Conservation (phyloP, 805 yeast genomes). For the Groenewaldozyma tartarivorans region DNA sequence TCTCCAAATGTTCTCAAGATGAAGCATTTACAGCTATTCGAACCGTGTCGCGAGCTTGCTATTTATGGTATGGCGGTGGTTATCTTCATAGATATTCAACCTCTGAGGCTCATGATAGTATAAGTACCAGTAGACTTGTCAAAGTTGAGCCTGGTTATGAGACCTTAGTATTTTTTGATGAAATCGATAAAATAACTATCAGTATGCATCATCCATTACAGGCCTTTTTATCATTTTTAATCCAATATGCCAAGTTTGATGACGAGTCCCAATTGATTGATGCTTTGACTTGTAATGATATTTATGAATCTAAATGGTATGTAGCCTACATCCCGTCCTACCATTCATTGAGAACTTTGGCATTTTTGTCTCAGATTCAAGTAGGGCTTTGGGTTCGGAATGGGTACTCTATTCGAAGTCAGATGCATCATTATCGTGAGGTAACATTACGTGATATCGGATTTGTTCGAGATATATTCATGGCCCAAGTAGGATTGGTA, state of each 20-base stretch:
- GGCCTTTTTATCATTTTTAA: constrained; percentile 58
- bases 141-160: constrained; percentile 14
- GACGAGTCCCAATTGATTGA: constrained; percentile 17
- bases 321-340: background rate
- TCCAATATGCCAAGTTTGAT: constrained; percentile 38
- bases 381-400: constrained; percentile 93
- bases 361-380: constrained; percentile 71
- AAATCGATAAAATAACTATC: constrained; percentile 40
- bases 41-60: constrained; percentile 17
- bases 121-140: constrained; percentile 12
- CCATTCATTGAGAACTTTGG: constrained; percentile 50
- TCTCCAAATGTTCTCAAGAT: constrained; percentile 14
- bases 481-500: constrained; percentile 54
- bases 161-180: background rate
- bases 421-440: constrained; percentile 67
- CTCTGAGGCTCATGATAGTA: constrained; percentile 16
- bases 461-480: constrained; percentile 64
- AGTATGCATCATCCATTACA: constrained; percentile 78
- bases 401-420: constrained; percentile 73
- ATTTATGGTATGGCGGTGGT: constrained; percentile 22
- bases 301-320: too few relatives aligned
- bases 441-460: constrained; percentile 79
- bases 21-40: constrained; percentile 15
- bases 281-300: constrained; percentile 8
- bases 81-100: constrained; percentile 11